Evolutionary conservation across 139 green algal genomes (phyloP).

Genomic region (Penium margaritaceum): DNA sequence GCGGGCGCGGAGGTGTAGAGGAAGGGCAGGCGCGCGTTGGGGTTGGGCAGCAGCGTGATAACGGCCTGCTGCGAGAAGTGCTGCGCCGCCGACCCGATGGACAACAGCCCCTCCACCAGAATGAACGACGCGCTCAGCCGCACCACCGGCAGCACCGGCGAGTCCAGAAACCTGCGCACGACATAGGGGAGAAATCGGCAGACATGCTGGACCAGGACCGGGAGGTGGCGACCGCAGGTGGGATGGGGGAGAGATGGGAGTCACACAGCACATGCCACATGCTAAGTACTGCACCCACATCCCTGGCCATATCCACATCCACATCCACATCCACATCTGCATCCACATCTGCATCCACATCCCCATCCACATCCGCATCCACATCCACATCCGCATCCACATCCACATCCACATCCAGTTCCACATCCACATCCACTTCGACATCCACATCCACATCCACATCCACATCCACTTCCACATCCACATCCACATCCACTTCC

Average conservation of each 20-base stretch:
- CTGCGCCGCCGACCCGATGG: constrained; percentile 13
- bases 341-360: no score
- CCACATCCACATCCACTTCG: background rate
- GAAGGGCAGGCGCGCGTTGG: constrained; percentile 12
- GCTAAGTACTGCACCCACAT: no score
- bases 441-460: background rate
- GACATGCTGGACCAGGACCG: background rate
- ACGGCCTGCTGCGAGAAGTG: constrained; percentile 23
- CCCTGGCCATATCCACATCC: no score
- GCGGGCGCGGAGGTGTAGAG: constrained; percentile 16
- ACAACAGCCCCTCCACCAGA: constrained; percentile 18
- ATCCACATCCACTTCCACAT: background rate
- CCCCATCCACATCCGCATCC: no score
- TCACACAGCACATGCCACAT: background rate
- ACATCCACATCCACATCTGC: no score
- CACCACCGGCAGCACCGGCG: background rate
- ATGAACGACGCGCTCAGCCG: constrained; percentile 10
- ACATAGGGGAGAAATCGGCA: background rate
- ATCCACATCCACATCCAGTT: background rate
- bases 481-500: no score
- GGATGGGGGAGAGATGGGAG: background rate
- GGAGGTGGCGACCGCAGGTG: background rate
- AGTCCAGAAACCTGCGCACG: constrained; percentile 16
- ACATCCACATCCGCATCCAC: background rate
- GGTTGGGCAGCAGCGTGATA: constrained; percentile 24